These are phyloP conservation scores for Crithidia mellificae DNA, from an alignment of 208 protist species.

Conservation along the genomic window DNA sequence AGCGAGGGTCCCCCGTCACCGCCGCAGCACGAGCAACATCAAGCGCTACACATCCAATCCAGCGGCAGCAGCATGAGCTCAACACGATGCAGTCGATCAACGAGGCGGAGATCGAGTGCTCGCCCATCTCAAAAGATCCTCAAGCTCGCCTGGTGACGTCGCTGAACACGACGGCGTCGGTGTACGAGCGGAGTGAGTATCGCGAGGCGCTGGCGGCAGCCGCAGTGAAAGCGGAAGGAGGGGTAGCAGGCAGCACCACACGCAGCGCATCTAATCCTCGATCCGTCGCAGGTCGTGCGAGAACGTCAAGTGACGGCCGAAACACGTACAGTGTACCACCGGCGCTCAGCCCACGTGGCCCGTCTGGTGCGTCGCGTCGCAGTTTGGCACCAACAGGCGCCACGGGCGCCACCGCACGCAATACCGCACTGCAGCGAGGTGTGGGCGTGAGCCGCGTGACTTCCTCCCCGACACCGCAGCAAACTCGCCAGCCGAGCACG, in stretches of 20 bases:
- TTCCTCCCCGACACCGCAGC: no score
- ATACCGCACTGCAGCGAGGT: no score
- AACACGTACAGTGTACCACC: neutral
- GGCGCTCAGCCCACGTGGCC: no score
- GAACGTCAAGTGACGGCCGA: neutral
- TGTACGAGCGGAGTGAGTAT: slow-evolving; percentile 11
- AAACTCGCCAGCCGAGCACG: no score
- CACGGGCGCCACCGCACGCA: no score
- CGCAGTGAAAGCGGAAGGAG: neutral
- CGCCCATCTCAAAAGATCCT: slow-evolving; percentile 36
- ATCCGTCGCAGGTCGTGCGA: no score
- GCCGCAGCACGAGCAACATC: neutral
- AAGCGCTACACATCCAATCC: no score
- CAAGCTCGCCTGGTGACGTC: slow-evolving; percentile 19
- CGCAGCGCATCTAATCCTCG: neutral
- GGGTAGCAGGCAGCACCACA: neutral
- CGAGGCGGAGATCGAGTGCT: slow-evolving; percentile 33
- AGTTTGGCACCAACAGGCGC: no score
- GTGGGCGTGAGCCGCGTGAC: no score
- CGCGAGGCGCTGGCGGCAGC: neutral
- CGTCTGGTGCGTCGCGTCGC: no score
- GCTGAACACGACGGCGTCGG: slow-evolving; percentile 31
- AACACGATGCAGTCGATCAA: neutral
- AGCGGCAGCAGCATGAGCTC: no score
- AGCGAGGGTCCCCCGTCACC: neutral